A percentile compares a stretch with the other conserved stretches of the same genome.
These are phyloP conservation scores for Quercus glauca DNA, from an alignment of 306 rosid genomes.

Conservation along the genomic window DNA sequence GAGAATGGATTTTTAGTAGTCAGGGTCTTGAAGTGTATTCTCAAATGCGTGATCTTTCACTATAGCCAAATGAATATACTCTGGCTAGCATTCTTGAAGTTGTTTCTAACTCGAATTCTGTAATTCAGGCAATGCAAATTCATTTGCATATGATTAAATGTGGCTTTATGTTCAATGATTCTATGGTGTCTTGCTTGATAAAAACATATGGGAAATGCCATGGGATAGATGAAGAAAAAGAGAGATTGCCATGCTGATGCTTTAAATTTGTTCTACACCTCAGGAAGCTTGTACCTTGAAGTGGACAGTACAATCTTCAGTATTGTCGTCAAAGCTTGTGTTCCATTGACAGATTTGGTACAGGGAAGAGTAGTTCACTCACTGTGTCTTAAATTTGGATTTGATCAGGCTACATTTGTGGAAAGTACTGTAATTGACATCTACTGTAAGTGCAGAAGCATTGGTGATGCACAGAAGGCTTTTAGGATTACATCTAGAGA, in stretches of 20 bases:
- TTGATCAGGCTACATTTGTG: constrained; percentile 6
- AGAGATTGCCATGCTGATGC: constrained; percentile 4
- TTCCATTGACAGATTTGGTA: constrained; percentile 2
- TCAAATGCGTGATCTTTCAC: neutral
- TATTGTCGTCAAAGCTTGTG: constrained; percentile 10
- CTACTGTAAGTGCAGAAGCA: constrained; percentile 14
- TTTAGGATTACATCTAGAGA: neutral
- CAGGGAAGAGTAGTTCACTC: neutral
- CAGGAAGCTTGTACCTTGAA: neutral
- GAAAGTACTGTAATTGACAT: constrained; percentile 13
- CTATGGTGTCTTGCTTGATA: constrained; percentile 9
- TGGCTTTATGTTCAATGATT: constrained; percentile 2
- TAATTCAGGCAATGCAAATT: constrained; percentile 6
- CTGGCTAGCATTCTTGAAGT: constrained; percentile 10
- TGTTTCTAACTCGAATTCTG: neutral
- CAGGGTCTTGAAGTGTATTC: neutral
- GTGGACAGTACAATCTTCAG: constrained; percentile 6
- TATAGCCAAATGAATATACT: neutral
- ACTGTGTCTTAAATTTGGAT: constrained; percentile 5
- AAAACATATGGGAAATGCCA: neutral
- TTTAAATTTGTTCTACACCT: neutral
- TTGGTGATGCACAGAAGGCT: constrained; percentile 15
- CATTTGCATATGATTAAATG: constrained; percentile 5
- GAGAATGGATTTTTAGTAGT: neutral
- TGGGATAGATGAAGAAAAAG: neutral